These are phyloP conservation scores for Trichothecium sympodiale DNA, from an alignment of 2,329 filamentous ascomycete species.

Conservation along the genomic window DNA sequence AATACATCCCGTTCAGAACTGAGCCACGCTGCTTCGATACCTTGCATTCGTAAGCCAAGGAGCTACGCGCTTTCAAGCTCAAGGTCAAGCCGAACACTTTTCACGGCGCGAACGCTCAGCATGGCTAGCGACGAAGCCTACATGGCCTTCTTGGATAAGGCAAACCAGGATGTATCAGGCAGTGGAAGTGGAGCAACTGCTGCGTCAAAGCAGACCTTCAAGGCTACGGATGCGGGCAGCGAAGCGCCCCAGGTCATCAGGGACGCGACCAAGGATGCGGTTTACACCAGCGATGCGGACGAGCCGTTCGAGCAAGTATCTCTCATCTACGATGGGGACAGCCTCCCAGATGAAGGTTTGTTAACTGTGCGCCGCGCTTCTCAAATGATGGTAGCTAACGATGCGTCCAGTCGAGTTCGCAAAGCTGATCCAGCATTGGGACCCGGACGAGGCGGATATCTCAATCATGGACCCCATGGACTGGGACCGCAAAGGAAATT, in stretches of 20 bases:
- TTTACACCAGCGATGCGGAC: constrained; percentile 74
- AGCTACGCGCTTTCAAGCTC: too few relatives aligned
- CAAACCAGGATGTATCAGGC: constrained; percentile 62
- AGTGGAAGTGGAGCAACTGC: constrained; percentile 9
- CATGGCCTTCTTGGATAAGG: constrained; percentile 75
- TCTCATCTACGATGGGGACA: constrained; percentile 45
- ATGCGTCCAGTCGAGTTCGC: constrained; percentile 54
- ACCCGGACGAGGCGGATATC: constrained; percentile 43
- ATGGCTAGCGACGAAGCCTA: constrained; percentile 78
- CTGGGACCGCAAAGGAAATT: constrained; percentile 65
- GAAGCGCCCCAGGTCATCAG: constrained; percentile 50
- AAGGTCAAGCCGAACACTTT: constrained; percentile 5
- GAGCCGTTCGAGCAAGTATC: constrained; percentile 74
- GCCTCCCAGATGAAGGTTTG: constrained; percentile 52
- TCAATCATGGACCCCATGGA: constrained; percentile 55
- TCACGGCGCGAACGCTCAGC: constrained; percentile 12
- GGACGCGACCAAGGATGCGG: constrained; percentile 37
- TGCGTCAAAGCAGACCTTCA: constrained; percentile 27
- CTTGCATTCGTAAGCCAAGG: too few relatives aligned
- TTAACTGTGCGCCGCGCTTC: constrained; percentile 9
- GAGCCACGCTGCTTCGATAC: too few relatives aligned
- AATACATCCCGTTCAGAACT: too few relatives aligned
- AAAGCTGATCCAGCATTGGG: constrained; percentile 49
- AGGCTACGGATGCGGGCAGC: constrained; percentile 39
- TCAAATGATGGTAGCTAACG: constrained; percentile 1